A percentile compares a stretch with the other conserved stretches of the same genome.
These are phyloP conservation scores for Hypoxylon sp. DNA, from an alignment of 2,329 filamentous ascomycete genomes.

Conservation along the genomic window DNA sequence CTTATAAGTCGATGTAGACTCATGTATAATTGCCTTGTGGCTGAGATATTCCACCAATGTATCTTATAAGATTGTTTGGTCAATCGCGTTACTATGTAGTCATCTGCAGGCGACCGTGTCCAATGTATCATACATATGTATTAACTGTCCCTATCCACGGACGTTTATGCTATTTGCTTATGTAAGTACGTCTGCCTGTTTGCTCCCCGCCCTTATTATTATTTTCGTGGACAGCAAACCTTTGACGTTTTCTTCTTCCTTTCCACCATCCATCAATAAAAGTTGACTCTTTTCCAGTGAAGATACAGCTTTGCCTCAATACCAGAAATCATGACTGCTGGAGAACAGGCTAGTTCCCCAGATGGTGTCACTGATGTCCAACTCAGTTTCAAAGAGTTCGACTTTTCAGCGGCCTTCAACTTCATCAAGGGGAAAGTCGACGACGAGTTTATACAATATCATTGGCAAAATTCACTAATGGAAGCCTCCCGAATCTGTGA, in stretches of 20 bases:
- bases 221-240: background rate
- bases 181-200: background rate
- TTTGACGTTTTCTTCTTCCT: background rate
- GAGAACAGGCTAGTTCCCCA: background rate
- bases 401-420: constrained; percentile 1
- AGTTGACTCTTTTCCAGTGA: no score
- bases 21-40: no score
- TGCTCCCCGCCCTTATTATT: background rate
- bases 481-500: background rate
- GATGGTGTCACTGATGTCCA: background rate
- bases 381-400: background rate
- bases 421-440: constrained; percentile 12
- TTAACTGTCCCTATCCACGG: no score
- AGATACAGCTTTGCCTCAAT: background rate
- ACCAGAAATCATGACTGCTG: background rate
- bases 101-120: no score
- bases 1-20: no score
- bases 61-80: no score
- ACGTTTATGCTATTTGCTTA: background rate
- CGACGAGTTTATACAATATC: background rate
- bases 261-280: background rate
- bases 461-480: constrained; percentile 1
- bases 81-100: no score
- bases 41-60: no score
- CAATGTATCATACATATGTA: no score